phyloP scores from a whole-genome alignment of 1,284 basidiomycete species.

The Ustilago sp. region DNA sequence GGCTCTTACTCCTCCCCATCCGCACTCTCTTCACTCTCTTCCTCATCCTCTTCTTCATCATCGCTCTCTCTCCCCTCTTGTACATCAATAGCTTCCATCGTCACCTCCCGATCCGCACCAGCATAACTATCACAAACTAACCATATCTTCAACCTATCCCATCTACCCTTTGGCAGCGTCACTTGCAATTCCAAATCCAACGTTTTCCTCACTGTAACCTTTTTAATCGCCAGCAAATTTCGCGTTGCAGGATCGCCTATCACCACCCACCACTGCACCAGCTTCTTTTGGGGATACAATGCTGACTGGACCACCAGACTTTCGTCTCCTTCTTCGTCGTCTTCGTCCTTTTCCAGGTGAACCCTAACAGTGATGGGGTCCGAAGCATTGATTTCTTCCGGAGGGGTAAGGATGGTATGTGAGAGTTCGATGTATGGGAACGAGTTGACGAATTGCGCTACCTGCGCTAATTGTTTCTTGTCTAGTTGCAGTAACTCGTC shows the following conservation, averaged over 20 bases:
- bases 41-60: conserved; percentile 55
- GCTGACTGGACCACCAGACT: conserved; percentile 84
- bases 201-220: conserved; percentile 80
- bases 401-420: conserved; percentile 76
- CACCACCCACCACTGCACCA: conserved; percentile 97
- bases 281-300: conserved; percentile 89
- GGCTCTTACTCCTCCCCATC: not conserved
- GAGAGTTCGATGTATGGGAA: conserved; percentile 79
- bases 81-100: conserved; percentile 55
- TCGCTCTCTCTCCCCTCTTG: conserved; percentile 57
- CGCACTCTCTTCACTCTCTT: conserved; percentile 22
- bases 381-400: conserved; percentile 73
- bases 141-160: conserved; percentile 83
- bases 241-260: conserved; percentile 81
- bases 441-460: conserved; percentile 76
- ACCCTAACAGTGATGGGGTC: conserved; percentile 86
- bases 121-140: conserved; percentile 90
- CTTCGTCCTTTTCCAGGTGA: conserved; percentile 84
- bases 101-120: conserved; percentile 65
- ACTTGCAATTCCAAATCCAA: conserved; percentile 89
- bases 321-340: conserved; percentile 72
- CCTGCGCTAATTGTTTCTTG: conserved; percentile 74
- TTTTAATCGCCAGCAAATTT: conserved; percentile 90
- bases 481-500: conserved; percentile 81
- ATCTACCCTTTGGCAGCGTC: conserved; percentile 78